Percentiles rank a stretch among this genome's conserved stretches.
These are phyloP conservation scores for Onygenales sp. DNA, from an alignment of 2,329 filamentous ascomycete species.

Conservation along the genomic window DNA sequence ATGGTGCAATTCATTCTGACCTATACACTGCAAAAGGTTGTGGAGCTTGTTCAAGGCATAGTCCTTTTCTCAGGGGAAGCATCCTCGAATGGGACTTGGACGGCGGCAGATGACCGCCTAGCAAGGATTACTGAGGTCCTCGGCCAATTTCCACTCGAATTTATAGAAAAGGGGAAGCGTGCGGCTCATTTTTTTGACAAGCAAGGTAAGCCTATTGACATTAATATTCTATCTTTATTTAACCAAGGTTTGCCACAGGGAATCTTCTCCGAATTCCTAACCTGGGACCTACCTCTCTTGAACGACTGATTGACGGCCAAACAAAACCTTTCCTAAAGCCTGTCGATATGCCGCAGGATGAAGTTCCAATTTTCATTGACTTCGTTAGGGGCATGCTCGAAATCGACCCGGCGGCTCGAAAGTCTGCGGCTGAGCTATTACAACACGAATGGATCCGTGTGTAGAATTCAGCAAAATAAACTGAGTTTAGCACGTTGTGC, in stretches of 20 bases:
- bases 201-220: constrained; percentile 7
- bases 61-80: constrained; percentile 17
- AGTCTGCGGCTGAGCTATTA: constrained; percentile 17
- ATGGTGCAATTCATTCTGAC: not conserved
- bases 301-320: constrained; percentile 15
- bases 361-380: constrained; percentile 19
- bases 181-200: constrained; percentile 15
- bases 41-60: constrained; percentile 18
- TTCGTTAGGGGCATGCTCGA: constrained; percentile 17
- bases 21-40: constrained; percentile 7
- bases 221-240: not conserved
- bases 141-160: constrained; percentile 14
- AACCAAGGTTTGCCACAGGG: constrained; percentile 6
- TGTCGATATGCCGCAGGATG: constrained; percentile 16
- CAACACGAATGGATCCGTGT: constrained; percentile 15
- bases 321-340: constrained; percentile 17
- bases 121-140: constrained; percentile 18
- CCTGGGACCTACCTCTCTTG: constrained; percentile 15
- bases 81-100: constrained; percentile 17
- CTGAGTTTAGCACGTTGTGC: no score
- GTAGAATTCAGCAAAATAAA: no score
- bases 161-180: constrained; percentile 13
- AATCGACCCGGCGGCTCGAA: constrained; percentile 16
- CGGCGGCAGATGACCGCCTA: constrained; percentile 18
- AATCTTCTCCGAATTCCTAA: constrained; percentile 17